A percentile compares a stretch with the other conserved stretches of the same genome.
Evolutionary conservation across 2,329 filamentous ascomycete genomes (phyloP).

Genomic region (Metarhizium rileyi): DNA sequence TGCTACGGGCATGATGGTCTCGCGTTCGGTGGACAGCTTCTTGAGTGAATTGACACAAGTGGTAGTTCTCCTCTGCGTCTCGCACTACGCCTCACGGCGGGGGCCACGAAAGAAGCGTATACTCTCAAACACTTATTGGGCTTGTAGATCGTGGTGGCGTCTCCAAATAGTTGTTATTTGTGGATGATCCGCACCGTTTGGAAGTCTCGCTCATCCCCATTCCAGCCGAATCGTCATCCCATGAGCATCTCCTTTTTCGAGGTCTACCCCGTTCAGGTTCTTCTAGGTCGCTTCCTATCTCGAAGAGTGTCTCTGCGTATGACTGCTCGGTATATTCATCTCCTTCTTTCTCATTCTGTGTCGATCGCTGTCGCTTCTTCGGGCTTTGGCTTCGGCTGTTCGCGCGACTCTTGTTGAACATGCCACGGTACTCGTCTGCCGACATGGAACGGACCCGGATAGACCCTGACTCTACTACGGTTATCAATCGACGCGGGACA

Average conservation of each 20-base stretch:
- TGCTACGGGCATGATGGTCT: background rate
- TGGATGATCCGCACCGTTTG: background rate
- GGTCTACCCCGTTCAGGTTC: background rate
- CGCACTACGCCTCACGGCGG: background rate
- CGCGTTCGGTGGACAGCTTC: background rate
- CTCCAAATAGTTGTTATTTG: background rate
- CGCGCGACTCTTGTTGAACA: background rate
- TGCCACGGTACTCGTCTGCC: constrained; percentile 1
- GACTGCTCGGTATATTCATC: background rate
- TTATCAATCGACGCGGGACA: constrained; percentile 2
- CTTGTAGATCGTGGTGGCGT: background rate
- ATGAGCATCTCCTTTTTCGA: background rate
- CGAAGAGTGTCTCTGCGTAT: background rate
- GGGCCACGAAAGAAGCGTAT: too few relatives aligned
- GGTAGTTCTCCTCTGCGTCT: background rate
- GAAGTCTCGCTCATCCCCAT: background rate
- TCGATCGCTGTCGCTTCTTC: background rate
- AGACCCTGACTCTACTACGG: background rate
- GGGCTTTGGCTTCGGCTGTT: background rate
- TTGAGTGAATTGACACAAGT: background rate
- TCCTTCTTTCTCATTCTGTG: background rate
- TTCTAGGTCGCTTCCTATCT: background rate
- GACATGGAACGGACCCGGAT: background rate
- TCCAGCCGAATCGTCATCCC: background rate
- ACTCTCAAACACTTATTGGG: background rate